Base-by-base conservation (phyloP, 768 basidiomycete species). In the Paxillus involutus region DNA sequence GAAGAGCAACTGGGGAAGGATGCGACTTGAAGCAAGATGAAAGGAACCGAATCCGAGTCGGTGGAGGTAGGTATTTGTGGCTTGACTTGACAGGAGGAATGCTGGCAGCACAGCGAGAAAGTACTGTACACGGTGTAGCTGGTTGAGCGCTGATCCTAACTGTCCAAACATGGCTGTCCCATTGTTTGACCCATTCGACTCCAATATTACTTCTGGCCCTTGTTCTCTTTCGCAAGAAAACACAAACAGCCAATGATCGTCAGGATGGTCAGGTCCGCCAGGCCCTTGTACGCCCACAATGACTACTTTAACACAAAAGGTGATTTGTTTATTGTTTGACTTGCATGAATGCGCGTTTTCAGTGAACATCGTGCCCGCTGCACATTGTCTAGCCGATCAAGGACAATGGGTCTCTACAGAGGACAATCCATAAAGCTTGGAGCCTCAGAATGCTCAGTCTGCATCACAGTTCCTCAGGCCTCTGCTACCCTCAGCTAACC, bases 351-450 rank as follows among this genome's bases (percentile, higher is more conserved):
- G 43, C 26, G 5, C 21, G n/a, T 12, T 40, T 40, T 32, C 30
- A 9, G 32, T 32, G 35, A 12, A 14, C 32, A 16, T 44, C 37
- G 43, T 48, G 29, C 40, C 44, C 40, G 33, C 21, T 49, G 12
- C 30, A 42, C 21, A 36, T 21, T 24, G 14, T 41, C 21, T 19
- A 11, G 44, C 46, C 16, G 26, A 42, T 52, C 36, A 19, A 51
- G 55, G 59, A 68, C 61, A 68, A 67, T 51, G 47, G 13, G n/a
- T 36, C 33, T 44, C 29, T 41, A 32, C 44, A 50, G 29, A 30
- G 16, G 44, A 40, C 47, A 26, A 21, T 47, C 50, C 35, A 66
- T 70, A 70, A 70, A 68, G 47, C 51, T 7, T 30, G 42, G 43
- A 33, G 17, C 37, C 39, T 39, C 41, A 14, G 29, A 42, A 13